These are phyloP conservation scores for Xylaria sp. DNA, from an alignment of 495 filamentous ascomycete species.

Conservation along the genomic window DNA sequence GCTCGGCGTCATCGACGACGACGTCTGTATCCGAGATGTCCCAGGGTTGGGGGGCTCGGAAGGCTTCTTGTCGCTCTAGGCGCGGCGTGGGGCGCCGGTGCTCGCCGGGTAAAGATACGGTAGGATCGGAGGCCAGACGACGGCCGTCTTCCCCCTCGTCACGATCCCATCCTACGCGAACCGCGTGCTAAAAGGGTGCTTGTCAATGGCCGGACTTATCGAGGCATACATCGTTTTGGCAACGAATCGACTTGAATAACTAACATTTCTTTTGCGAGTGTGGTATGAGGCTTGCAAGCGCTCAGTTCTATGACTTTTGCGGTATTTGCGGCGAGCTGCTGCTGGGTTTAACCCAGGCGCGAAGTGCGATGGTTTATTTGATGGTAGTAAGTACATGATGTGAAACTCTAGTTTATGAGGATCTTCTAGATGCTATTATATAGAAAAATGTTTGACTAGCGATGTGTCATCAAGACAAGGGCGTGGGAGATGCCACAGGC, in stretches of 20 bases:
- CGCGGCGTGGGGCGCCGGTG: conserved; percentile 38
- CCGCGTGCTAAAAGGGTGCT: background rate
- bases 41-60: conserved; percentile 40
- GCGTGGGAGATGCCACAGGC: background rate
- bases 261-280: conserved; percentile 5
- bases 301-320: background rate
- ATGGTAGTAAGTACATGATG: conserved; percentile 1
- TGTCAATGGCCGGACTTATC: background rate
- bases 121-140: conserved; percentile 38
- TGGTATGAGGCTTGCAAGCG: background rate
- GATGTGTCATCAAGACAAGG: background rate
- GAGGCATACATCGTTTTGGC: too few relatives aligned
- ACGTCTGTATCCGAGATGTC: conserved; percentile 29
- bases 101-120: conserved; percentile 40
- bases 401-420: background rate
- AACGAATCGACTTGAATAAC: background rate
- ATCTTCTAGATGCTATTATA: background rate
- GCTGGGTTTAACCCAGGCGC: conserved; percentile 13
- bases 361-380: background rate
- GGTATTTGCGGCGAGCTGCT: conserved; percentile 1
- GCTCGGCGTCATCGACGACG: conserved; percentile 39
- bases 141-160: conserved; percentile 38
- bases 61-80: conserved; percentile 53
- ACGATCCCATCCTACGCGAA: conserved; percentile 19
- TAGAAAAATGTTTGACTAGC: background rate